Conservation (phyloP, 495 filamentous ascomycete species). For the Recurvomyces mirabilis region DNA sequence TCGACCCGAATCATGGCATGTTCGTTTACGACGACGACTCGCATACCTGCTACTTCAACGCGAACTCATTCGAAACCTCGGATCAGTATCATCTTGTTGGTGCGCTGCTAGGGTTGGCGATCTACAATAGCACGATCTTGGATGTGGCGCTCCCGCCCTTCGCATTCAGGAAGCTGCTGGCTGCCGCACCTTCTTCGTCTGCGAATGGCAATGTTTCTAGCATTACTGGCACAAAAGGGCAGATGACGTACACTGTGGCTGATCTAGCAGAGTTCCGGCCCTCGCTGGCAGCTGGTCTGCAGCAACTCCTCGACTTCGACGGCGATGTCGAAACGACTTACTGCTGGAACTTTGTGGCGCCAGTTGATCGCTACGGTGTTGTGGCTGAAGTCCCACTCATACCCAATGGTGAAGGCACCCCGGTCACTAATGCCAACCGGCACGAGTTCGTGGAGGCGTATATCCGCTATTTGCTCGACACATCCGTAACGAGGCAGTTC, state of each 20-base stretch:
- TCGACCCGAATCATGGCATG: constrained; percentile 83
- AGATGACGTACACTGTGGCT: constrained; percentile 62
- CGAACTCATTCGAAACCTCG: constrained; percentile 79
- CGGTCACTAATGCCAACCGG: constrained; percentile 77
- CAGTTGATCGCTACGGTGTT: constrained; percentile 68
- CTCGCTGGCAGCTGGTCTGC: constrained; percentile 62
- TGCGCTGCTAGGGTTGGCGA: constrained; percentile 77
- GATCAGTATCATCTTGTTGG: constrained; percentile 92
- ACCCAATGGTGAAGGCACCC: constrained; percentile 56
- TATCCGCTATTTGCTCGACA: constrained; percentile 70
- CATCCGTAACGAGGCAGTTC: constrained; percentile 68
- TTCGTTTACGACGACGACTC: constrained; percentile 96
- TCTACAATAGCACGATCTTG: constrained; percentile 94
- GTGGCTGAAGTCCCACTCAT: constrained; percentile 58
- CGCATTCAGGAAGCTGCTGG: constrained; percentile 77
- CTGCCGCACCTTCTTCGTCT: constrained; percentile 47
- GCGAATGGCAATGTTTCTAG: constrained; percentile 34
- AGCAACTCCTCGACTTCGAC: constrained; percentile 67
- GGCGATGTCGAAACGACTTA: constrained; percentile 77
- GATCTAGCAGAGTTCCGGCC: constrained; percentile 82
- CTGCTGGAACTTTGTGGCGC: constrained; percentile 71
- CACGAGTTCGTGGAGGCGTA: constrained; percentile 85
- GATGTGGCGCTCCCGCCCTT: constrained; percentile 89
- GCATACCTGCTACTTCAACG: constrained; percentile 89
- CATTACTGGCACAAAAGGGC: constrained; percentile 36